phyloP scores from a whole-genome alignment of 2,329 filamentous ascomycete species.

The Xylariaceae sp. region DNA sequence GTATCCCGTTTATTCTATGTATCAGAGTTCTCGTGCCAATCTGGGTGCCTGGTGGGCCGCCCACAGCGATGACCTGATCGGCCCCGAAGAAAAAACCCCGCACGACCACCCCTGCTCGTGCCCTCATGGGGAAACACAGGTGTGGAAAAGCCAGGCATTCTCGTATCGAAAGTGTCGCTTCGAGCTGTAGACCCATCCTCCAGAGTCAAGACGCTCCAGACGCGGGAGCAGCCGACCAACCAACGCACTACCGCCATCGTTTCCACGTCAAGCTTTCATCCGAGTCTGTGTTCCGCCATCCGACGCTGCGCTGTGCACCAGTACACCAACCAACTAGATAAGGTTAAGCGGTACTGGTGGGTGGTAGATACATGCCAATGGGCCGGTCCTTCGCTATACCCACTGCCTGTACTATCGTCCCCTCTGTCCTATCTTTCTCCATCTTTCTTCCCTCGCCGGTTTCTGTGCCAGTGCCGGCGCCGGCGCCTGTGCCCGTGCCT shows the following conservation, averaged over 20 bases:
- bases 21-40: too few relatives aligned
- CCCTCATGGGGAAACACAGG: too few relatives aligned
- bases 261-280: not conserved
- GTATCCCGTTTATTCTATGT: too few relatives aligned
- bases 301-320: not conserved
- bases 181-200: too few relatives aligned
- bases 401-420: not conserved
- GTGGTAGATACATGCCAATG: too few relatives aligned
- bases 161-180: too few relatives aligned
- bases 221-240: not conserved
- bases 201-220: too few relatives aligned
- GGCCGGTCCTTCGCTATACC: too few relatives aligned
- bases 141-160: too few relatives aligned
- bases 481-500: not conserved
- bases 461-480: not conserved
- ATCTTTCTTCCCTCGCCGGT: not conserved
- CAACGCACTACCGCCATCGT: not conserved
- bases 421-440: not conserved
- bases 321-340: too few relatives aligned
- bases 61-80: slow-evolving; percentile 12
- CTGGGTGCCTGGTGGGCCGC: too few relatives aligned
- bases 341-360: too few relatives aligned
- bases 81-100: slow-evolving; percentile 24
- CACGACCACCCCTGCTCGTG: slow-evolving; percentile 4
- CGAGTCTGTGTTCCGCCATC: not conserved